Base-by-base conservation (phyloP, 768 basidiomycete species). In the Tylopilus cervinicoccineus region DNA sequence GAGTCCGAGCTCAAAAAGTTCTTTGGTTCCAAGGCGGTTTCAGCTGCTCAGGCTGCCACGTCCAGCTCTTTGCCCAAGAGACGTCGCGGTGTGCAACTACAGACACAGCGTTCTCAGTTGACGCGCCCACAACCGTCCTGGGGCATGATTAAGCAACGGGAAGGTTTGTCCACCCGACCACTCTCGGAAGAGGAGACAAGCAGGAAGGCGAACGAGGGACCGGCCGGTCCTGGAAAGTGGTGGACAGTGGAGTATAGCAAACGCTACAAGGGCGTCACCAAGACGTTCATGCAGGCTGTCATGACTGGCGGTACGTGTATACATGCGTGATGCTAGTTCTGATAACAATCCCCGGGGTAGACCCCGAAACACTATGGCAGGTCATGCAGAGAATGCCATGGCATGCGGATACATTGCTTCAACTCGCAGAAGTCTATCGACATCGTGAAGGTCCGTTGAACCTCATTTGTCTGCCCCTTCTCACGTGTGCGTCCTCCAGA, bases 1-100 rank as follows among this genome's bases (percentile, higher is more conserved):
- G 93, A 95, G 50, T 86, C 86, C 0, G 96, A 99, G 63, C 79
- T 98, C 69, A 83, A 88, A 47, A 86, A 83, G 54, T 95, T 97
- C 76, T 99, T 99, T 62, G 95, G 95, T 2, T 79, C 89, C 17
- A 88, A 85, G 59, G 93, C 96, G 48, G 79, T 97, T 9, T 73
- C 75, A n/a, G 80, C 85, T 2, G 76, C 74, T 24, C 80, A 79
- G 64, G 64, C 67, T 17, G 54, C 67, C 12, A 56, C 58, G 3
- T 45, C 71, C 5, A 54, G 72, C 1, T 48, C 75, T 3, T 62
- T 72, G 1, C 64, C 74, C 4, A 62, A 67, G 47, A 59, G 68
- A 43, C 62, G 78, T 27, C 75, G 76, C 38, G 69, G 67, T 5
- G 39, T 52, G 17, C 66, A 56, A 31, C 43, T 27, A 22, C 75